phyloP scores from a whole-genome alignment of 192 early-diverging fungal species.

The Backusella morwellensis region DNA sequence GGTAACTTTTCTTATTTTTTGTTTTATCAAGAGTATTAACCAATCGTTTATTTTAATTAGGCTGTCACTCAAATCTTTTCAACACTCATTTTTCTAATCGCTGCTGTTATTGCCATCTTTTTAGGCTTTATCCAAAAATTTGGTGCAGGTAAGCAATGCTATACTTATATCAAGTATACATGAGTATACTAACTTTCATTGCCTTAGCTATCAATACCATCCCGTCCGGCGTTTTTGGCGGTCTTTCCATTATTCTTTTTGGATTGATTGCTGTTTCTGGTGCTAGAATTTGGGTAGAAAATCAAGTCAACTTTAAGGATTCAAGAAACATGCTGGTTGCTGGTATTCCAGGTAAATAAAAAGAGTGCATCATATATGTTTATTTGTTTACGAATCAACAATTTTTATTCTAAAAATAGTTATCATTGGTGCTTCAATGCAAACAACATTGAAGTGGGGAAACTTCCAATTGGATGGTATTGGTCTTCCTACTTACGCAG shows the following conservation, averaged over 20 bases:
- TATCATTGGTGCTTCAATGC: slow-evolving; percentile 48
- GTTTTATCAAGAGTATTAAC: too few species aligned
- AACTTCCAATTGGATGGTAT: slow-evolving; percentile 49
- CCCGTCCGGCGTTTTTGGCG: slow-evolving; percentile 55
- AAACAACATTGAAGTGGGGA: slow-evolving; percentile 37
- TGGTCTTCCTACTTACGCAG: slow-evolving; percentile 40
- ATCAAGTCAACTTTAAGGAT: slow-evolving; percentile 52
- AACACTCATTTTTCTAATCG: slow-evolving; percentile 51
- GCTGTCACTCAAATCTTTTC: slow-evolving; percentile 55
- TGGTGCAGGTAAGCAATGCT: slow-evolving; percentile 35
- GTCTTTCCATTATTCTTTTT: slow-evolving; percentile 51
- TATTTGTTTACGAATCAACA: background rate
- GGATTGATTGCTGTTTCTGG: slow-evolving; percentile 54
- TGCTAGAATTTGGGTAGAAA: slow-evolving; percentile 55
- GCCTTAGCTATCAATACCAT: slow-evolving; percentile 44
- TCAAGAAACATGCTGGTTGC: slow-evolving; percentile 50
- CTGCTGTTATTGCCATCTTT: slow-evolving; percentile 52
- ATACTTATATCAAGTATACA: background rate
- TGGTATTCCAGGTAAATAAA: slow-evolving; percentile 30
- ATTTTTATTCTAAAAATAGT: slow-evolving; percentile 17
- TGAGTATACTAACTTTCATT: background rate
- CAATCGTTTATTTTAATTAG: background rate
- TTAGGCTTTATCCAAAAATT: slow-evolving; percentile 59
- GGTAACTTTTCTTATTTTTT: slow-evolving; percentile 19
- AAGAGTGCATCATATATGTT: background rate